Conservation (phyloP, 768 basidiomycete genomes). For the Lentinula guzmanii region DNA sequence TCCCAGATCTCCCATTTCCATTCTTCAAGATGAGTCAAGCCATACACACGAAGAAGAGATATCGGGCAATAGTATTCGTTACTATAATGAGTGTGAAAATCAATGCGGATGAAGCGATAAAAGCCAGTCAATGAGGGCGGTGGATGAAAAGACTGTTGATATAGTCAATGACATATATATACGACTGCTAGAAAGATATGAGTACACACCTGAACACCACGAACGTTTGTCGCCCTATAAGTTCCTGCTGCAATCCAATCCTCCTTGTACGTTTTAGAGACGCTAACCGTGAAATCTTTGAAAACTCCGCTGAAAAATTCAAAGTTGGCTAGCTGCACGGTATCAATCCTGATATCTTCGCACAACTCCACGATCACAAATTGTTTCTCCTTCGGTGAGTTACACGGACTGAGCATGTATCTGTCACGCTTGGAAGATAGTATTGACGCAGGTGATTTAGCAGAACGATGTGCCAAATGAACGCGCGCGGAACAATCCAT, state of each 20-base stretch:
- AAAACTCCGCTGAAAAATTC: constrained; percentile 98
- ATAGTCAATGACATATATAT: neutral
- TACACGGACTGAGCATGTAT: constrained; percentile 96
- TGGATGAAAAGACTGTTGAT: constrained; percentile 65
- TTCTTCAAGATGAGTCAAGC: constrained; percentile 92
- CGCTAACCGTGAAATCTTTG: constrained; percentile 85
- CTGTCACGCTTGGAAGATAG: constrained; percentile 85
- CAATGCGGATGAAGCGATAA: constrained; percentile 90
- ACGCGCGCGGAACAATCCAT: constrained; percentile 92
- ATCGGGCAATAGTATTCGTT: constrained; percentile 96
- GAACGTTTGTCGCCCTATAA: constrained; percentile 81
- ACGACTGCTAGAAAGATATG: neutral
- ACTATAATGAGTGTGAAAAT: constrained; percentile 91
- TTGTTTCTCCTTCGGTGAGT: constrained; percentile 45
- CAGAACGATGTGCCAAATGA: constrained; percentile 72
- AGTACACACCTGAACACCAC: constrained; percentile 81
- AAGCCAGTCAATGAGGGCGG: constrained; percentile 73
- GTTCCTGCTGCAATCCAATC: constrained; percentile 73
- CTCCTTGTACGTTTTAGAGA: constrained; percentile 70
- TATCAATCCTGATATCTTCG: constrained; percentile 96
- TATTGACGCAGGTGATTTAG: constrained; percentile 80
- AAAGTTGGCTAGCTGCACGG: constrained; percentile 92
- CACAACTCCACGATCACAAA: constrained; percentile 95
- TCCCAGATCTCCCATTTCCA: constrained; percentile 93
- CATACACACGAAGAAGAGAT: constrained; percentile 88